phyloP scores from a whole-genome alignment of 441 rosid genomes.

The Flueggea neowawraea region DNA sequence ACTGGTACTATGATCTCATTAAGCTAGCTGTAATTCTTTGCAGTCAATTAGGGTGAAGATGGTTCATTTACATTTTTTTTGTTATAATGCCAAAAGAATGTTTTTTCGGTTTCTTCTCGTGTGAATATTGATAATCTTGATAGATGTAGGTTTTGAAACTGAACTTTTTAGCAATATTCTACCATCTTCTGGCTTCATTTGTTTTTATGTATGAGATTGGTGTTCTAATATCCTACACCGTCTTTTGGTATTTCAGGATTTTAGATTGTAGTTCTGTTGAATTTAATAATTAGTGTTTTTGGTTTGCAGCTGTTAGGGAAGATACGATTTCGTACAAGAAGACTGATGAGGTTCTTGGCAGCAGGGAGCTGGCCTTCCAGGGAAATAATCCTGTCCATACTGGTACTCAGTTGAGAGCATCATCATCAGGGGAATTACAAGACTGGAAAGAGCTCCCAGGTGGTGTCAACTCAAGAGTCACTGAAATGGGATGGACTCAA shows the following conservation, averaged over 20 bases:
- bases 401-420: slow-evolving; percentile 51
- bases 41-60: too few species aligned
- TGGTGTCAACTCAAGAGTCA: slow-evolving; percentile 42
- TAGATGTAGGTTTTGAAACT: too few species aligned
- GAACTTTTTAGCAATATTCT: too few species aligned
- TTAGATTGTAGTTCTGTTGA: not conserved
- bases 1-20: too few species aligned
- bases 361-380: slow-evolving; percentile 39
- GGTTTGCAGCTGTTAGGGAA: slow-evolving; percentile 51
- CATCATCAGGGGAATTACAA: slow-evolving; percentile 50
- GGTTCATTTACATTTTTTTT: too few species aligned
- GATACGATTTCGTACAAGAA: slow-evolving; percentile 39
- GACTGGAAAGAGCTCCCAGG: slow-evolving; percentile 54
- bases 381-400: slow-evolving; percentile 42
- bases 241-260: not conserved
- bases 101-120: too few species aligned
- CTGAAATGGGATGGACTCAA: slow-evolving; percentile 50
- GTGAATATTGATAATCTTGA: too few species aligned
- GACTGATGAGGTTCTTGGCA: slow-evolving; percentile 42
- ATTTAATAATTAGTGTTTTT: not conserved
- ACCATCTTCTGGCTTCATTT: too few species aligned
- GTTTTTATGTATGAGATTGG: too few species aligned
- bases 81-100: too few species aligned
- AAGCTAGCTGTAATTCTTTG: too few species aligned
- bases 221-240: too few species aligned